Percentiles rank a stretch among this genome's conserved stretches.
Evolutionary conservation across 768 basidiomycete species (phyloP).

Genomic region (Hypholoma sublateritium): DNA sequence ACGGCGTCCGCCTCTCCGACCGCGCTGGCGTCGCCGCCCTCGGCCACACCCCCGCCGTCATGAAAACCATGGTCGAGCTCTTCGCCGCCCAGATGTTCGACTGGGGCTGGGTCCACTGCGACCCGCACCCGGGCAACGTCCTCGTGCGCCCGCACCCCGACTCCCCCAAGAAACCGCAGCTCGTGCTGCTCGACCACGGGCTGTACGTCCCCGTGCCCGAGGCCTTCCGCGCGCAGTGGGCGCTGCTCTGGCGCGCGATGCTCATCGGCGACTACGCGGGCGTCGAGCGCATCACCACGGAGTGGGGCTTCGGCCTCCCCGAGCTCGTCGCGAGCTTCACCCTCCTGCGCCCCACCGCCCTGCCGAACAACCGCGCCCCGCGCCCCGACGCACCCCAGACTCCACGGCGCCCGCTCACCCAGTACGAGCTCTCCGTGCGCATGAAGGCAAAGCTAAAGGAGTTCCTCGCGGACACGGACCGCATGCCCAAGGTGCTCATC

Average conservation of each 20-base stretch:
- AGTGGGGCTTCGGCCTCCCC: conserved; percentile 71
- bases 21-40: conserved; percentile 57
- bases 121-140: conserved; percentile 78
- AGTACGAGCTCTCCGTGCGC: conserved; percentile 67
- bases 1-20: conserved; percentile 73
- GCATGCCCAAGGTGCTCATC: conserved; percentile 74
- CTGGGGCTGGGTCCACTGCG: conserved; percentile 90
- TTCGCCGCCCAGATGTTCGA: conserved; percentile 90
- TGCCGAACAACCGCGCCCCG: conserved; percentile 34
- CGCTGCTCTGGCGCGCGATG: conserved; percentile 71
- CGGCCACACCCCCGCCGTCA: conserved; percentile 60
- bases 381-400: conserved; percentile 22
- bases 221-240: conserved; percentile 74
- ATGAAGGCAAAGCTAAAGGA: conserved; percentile 69
- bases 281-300: conserved; percentile 48
- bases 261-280: conserved; percentile 53
- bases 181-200: conserved; percentile 91
- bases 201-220: conserved; percentile 76
- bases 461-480: conserved; percentile 73
- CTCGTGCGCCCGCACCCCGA: conserved; percentile 62
- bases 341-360: conserved; percentile 58
- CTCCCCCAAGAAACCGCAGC: conserved; percentile 46
- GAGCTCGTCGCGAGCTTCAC: conserved; percentile 76
- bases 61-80: conserved; percentile 85
- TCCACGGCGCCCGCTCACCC: conserved; percentile 38